Base-by-base conservation (phyloP, 495 filamentous ascomycete species). In the Penicillium subrubescens region DNA sequence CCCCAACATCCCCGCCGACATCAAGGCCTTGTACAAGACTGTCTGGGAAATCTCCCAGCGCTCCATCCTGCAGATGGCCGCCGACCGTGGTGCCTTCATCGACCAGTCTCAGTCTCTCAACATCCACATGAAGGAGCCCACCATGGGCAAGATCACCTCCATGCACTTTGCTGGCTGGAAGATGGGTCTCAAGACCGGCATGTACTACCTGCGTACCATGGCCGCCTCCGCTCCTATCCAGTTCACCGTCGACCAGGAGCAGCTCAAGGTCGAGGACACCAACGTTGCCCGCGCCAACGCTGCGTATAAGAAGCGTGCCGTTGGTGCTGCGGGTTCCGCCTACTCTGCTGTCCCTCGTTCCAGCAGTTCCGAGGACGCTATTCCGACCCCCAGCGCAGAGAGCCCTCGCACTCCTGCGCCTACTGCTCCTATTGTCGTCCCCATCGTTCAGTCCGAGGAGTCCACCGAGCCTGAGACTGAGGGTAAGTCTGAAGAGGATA, bases 131-230 rank as follows among this genome's bases (percentile, higher is more conserved):
- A 96, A 94, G 81, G 94, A 99, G 69, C 95, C 95, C 34, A 97
- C 93, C 43, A 98, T 97, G 93, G 95, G 95, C 79, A 99, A 99
- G 88, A 93, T 99, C 76, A 99, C 95, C 61, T 93, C 89, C 75
- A 99, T 99, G 95, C 95, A 99, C 83, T 99, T 99, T 75, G 89
- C 96, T 41, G 95, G 95, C 67, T 99, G 95, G 95, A 99, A 97
- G 83, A 87, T 97, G 71, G 95, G 95, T 71, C 86, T 99, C 63
- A 99, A 99, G 88, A 99, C 95, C 12, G 95, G 95, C 80, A 98
- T 99, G 96, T 99, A 99, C 88, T 99, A 99, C 78, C 89, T 99
- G 67, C 93, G 95, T 70, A 99, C 95, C 44, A 96, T 96, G 88
- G 95, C 95, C 60, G 95, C 95, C 21, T 92, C 92, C 5, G 92